phyloP scores from a whole-genome alignment of 139 green algal genomes.

The Auxenochlorella pyrenoidosa region DNA sequence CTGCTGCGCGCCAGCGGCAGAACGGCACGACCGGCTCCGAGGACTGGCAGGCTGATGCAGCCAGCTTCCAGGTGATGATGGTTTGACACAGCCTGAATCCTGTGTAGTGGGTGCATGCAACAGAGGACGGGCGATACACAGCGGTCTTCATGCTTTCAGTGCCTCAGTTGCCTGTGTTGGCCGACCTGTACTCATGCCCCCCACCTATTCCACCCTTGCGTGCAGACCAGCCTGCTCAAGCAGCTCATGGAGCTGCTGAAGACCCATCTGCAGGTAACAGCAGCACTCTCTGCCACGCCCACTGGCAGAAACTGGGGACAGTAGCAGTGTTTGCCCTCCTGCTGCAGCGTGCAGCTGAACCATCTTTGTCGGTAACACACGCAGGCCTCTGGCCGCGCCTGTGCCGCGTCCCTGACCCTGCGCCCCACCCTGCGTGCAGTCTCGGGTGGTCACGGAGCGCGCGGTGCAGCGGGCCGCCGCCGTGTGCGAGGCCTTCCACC shows the following conservation, averaged over 20 bases:
- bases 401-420: no score
- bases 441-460: neutral
- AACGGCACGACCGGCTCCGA: neutral
- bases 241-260: constrained; percentile 30
- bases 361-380: no score
- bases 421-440: neutral
- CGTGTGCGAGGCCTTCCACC: neutral
- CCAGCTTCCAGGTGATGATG: neutral
- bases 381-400: no score
- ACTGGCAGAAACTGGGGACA: neutral
- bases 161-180: no score
- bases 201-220: neutral
- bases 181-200: no score
- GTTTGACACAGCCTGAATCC: no score
- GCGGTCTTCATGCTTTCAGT: no score
- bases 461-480: neutral
- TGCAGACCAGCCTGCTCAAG: constrained; percentile 13
- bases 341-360: no score
- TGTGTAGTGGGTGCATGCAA: neutral
- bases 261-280: constrained; percentile 17
- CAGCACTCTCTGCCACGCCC: neutral
- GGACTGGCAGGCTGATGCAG: neutral
- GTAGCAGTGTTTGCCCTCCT: no score
- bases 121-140: no score
- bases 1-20: neutral